A percentile compares a stretch with the other conserved stretches of the same genome.
These are phyloP conservation scores for Cyberlindnera xishuangbannaensis DNA, from an alignment of 805 yeast genomes.

Conservation along the genomic window DNA sequence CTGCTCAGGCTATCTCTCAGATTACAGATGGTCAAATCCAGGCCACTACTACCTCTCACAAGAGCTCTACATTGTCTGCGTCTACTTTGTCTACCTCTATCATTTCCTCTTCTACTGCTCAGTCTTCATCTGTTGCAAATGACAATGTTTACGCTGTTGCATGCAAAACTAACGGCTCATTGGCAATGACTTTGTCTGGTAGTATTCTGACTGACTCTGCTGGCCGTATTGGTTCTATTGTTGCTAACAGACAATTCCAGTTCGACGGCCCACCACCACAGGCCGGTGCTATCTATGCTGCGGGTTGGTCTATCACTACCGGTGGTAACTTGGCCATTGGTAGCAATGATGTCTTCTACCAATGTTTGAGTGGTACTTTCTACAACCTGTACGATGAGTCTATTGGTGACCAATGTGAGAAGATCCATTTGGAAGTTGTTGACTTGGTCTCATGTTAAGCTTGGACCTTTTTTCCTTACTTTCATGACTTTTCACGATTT, in stretches of 20 bases:
- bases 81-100: slow-evolving; percentile 6
- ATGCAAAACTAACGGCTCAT: slow-evolving; percentile 43
- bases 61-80: slow-evolving; percentile 27
- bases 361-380: slow-evolving; percentile 71
- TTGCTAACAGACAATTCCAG: slow-evolving; percentile 80
- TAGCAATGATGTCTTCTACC: slow-evolving; percentile 55
- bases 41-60: slow-evolving; percentile 29
- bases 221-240: slow-evolving; percentile 75
- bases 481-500: no score
- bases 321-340: slow-evolving; percentile 66
- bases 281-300: slow-evolving; percentile 68
- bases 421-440: slow-evolving; percentile 54
- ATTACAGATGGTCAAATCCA: slow-evolving; percentile 53
- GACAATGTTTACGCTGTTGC: slow-evolving; percentile 24
- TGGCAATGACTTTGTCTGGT: slow-evolving; percentile 48
- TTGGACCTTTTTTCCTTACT: no score
- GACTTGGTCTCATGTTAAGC: slow-evolving; percentile 39
- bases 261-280: slow-evolving; percentile 86
- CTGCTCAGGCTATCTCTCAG: slow-evolving; percentile 12
- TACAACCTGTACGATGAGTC: slow-evolving; percentile 70
- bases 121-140: slow-evolving; percentile 6
- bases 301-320: slow-evolving; percentile 54
- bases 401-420: slow-evolving; percentile 55
- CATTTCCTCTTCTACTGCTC: slow-evolving; percentile 5
- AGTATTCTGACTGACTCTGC: slow-evolving; percentile 49